These are phyloP conservation scores for Emmonsiellopsis sp. DNA, from an alignment of 2,329 filamentous ascomycete genomes.

Conservation along the genomic window DNA sequence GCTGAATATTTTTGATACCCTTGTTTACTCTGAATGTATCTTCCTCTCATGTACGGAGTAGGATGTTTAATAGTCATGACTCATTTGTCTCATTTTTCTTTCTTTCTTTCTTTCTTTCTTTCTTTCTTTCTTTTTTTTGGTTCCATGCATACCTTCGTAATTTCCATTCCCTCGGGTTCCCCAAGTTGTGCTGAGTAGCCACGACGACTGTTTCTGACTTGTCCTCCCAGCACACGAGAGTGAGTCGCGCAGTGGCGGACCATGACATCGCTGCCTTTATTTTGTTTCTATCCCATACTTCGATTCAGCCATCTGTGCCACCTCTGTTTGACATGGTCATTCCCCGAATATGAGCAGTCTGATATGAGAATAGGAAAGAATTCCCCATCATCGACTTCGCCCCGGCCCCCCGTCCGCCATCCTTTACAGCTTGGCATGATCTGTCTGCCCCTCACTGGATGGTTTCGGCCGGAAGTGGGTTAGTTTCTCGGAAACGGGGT, in stretches of 20 bases:
- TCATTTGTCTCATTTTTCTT: not conserved
- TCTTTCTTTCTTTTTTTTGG: not conserved
- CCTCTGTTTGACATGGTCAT: too few relatives aligned
- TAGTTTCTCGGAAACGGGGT: not conserved
- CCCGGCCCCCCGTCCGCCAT: not conserved
- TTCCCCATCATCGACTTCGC: not conserved
- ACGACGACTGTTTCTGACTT: not conserved
- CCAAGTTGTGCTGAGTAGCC: not conserved
- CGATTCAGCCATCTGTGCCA: not conserved
- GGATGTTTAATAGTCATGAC: not conserved
- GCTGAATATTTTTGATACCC: not conserved
- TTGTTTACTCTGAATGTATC: not conserved
- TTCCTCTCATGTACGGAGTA: not conserved
- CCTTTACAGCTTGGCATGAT: not conserved
- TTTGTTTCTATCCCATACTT: not conserved
- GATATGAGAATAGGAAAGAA: not conserved
- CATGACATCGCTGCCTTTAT: not conserved
- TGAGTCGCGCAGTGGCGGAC: not conserved
- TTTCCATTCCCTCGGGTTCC: not conserved
- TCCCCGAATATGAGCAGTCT: too few relatives aligned
- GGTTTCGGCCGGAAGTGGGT: not conserved
- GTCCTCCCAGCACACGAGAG: too few relatives aligned
- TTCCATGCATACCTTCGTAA: not conserved
- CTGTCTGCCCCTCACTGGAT: not conserved
- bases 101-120: not conserved